Conservation (phyloP, 2,329 filamentous ascomycete genomes). For the Lithohypha guttulata region DNA sequence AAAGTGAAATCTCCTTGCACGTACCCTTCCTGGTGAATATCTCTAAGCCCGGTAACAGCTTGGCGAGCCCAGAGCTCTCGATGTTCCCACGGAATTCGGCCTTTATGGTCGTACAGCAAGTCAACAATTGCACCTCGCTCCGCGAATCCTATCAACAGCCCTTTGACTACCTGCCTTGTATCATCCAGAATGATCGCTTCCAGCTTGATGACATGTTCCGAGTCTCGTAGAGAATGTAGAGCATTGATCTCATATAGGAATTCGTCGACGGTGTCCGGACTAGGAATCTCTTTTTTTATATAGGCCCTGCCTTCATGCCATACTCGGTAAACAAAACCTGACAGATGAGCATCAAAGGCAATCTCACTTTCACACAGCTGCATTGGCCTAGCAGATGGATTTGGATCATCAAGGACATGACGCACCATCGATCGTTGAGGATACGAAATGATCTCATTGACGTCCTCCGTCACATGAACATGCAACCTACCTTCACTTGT, state of each 20-base stretch:
- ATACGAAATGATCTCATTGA: conserved; percentile 87
- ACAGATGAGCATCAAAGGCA: conserved; percentile 82
- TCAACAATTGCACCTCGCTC: conserved; percentile 81
- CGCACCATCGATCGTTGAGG: conserved; percentile 62
- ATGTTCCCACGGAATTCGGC: conserved; percentile 54
- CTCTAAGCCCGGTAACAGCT: conserved; percentile 76
- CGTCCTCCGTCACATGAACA: conserved; percentile 95
- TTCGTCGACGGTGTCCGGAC: conserved; percentile 88
- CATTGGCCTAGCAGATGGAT: conserved; percentile 35
- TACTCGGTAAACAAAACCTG: conserved; percentile 95
- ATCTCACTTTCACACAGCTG: conserved; percentile 62
- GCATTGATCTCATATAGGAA: conserved; percentile 97
- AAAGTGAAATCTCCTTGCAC: conserved; percentile 96
- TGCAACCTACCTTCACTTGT: conserved; percentile 80
- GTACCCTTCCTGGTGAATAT: conserved; percentile 91
- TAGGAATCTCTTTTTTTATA: conserved; percentile 97
- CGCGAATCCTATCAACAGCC: conserved; percentile 79
- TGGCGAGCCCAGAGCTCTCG: conserved; percentile 83
- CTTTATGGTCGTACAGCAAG: conserved; percentile 68
- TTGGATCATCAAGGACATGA: conserved; percentile 45
- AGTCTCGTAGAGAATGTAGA: conserved; percentile 63
- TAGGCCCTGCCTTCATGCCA: conserved; percentile 54
- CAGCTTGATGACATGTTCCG: conserved; percentile 70
- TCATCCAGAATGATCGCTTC: conserved; percentile 84
- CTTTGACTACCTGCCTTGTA: conserved; percentile 61